phyloP scores from a whole-genome alignment of 139 green algal species.

The Raphidocelis subcapitata region DNA sequence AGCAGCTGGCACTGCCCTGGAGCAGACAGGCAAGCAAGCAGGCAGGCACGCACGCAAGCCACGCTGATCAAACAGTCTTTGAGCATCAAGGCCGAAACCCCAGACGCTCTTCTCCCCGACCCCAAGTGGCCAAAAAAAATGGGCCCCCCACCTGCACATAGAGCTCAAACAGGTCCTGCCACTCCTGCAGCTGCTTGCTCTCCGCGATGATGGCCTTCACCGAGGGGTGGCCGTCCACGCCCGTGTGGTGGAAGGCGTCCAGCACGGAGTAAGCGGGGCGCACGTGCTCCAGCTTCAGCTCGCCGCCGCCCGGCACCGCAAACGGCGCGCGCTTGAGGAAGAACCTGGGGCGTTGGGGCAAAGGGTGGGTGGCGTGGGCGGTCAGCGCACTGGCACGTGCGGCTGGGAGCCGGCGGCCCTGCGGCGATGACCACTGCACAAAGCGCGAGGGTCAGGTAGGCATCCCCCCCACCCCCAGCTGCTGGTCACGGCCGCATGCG shows the following conservation, averaged over 20 bases:
- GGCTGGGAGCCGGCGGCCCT: no score
- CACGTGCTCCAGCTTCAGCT: slow-evolving; percentile 70
- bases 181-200: slow-evolving; percentile 76
- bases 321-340: slow-evolving; percentile 82
- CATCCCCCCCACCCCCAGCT: no score
- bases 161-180: slow-evolving; percentile 92
- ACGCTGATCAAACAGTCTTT: no score
- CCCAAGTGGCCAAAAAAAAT: not conserved
- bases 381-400: no score
- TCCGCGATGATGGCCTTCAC: slow-evolving; percentile 70
- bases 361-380: no score
- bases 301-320: slow-evolving; percentile 32
- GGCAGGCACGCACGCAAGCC: no score
- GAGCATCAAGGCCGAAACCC: no score
- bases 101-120: not conserved
- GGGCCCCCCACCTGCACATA: slow-evolving; percentile 38
- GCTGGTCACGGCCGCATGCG: no score
- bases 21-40: no score
- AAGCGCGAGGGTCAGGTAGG: no score
- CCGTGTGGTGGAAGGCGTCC: slow-evolving; percentile 73
- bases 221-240: slow-evolving; percentile 58
- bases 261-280: slow-evolving; percentile 47
- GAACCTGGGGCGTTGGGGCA: slow-evolving; percentile 55
- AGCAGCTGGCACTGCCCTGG: no score
- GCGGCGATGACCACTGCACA: no score